phyloP scores from a whole-genome alignment of 1,284 basidiomycete species.

The Ustilago xerochloae region DNA sequence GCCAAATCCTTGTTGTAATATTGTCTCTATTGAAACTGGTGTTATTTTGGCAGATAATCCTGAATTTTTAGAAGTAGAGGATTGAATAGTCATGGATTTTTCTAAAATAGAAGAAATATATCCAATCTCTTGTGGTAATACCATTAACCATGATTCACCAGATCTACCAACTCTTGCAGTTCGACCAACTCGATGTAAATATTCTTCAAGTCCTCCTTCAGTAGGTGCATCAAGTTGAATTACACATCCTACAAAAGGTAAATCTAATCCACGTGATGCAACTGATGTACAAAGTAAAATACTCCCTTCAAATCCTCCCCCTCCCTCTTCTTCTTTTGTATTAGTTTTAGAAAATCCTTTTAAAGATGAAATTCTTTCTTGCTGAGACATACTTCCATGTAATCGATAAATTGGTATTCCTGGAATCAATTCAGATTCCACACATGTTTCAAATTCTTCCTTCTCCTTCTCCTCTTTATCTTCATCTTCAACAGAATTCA shows the following conservation, averaged over 20 bases:
- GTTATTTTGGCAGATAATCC: slow-evolving; percentile 27
- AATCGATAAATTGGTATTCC: slow-evolving; percentile 84
- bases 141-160: slow-evolving; percentile 91
- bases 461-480: slow-evolving; percentile 61
- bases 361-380: slow-evolving; percentile 83
- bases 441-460: slow-evolving; percentile 54
- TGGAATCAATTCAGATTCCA: slow-evolving; percentile 78
- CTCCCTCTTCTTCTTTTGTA: slow-evolving; percentile 8
- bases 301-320: slow-evolving; percentile 67
- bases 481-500: slow-evolving; percentile 72
- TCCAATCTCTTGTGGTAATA: slow-evolving; percentile 83
- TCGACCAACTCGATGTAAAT: slow-evolving; percentile 94
- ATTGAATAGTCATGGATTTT: slow-evolving; percentile 31
- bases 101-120: slow-evolving; percentile 86
- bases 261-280: slow-evolving; percentile 95
- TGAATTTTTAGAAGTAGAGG: slow-evolving; percentile 13
- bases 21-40: slow-evolving; percentile 38
- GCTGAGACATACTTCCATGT: slow-evolving; percentile 89
- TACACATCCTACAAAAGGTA: slow-evolving; percentile 92
- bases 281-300: slow-evolving; percentile 95
- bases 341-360: slow-evolving; percentile 76
- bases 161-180: slow-evolving; percentile 91
- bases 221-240: slow-evolving; percentile 97
- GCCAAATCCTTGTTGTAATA: slow-evolving; percentile 79
- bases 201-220: slow-evolving; percentile 94